Evolutionary conservation across 306 rosid species (phyloP), one percentile per base, ranked within the genome.

Genomic region (Citrullus amarus): DNA sequence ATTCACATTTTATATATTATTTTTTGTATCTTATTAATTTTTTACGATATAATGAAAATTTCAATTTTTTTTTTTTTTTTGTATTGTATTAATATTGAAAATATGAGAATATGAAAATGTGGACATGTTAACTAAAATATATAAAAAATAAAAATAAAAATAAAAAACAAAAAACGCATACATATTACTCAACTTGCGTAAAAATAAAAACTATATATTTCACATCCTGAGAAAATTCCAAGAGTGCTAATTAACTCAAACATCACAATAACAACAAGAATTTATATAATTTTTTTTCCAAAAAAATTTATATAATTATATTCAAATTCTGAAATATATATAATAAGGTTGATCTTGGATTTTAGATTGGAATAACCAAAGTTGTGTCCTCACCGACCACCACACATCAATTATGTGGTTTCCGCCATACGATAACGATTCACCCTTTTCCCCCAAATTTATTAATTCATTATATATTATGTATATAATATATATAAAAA

Each of bases 351-450:
- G 4, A 36, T 14, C 28, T 72, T 72, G 77, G 20, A 70, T 70
- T 22, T 9, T 41, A 73, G 77, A 73, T 73, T 53, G 61, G 32
- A 53, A 74, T 51, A 54, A 74, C 32, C 48, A 32, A 74, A 53
- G 78, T 17, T 74, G 78, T 74, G 63, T 74, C 59, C 32, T 56
- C 63, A 74, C 78, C 78, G 78, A 74, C 78, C 78, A 74, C 78
- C 78, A 74, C 78, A 74, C 63, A 74, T 13, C 61, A 74, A 74
- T 74, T 17, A 74, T 74, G 78, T 74, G 78, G 61, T 73, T 55
- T 73, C 46, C 78, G 77, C 58, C 77, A 30, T 53, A 75, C 66
- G 51, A 41, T 76, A 18, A 17, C 34, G 79, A 73, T 73, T 28
- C 28, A 50, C 8, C 16, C 13, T 9, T 54, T 1, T 28, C 13